These are phyloP conservation scores for Iberis pinnata DNA, from an alignment of 345 rosid genomes.

Conservation along the genomic window DNA sequence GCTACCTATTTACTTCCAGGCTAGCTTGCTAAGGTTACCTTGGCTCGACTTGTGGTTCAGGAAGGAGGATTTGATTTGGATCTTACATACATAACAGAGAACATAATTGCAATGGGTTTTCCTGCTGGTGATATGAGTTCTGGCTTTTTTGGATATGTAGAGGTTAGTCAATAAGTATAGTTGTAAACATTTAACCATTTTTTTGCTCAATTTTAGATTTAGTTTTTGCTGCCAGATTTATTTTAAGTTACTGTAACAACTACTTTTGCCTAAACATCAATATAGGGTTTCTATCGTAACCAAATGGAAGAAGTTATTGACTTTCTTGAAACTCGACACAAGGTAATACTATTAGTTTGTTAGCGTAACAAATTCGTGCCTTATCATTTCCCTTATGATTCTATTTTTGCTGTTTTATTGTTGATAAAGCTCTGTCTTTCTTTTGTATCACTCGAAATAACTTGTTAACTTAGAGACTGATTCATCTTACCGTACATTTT, in stretches of 20 bases:
- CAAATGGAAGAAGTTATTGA: slow-evolving; percentile 92
- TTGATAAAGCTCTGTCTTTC: too few species aligned
- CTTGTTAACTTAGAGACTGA: too few species aligned
- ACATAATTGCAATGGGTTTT: slow-evolving; percentile 89
- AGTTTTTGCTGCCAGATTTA: not conserved
- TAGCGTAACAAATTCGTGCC: not conserved
- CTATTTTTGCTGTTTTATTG: too few species aligned
- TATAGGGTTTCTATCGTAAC: slow-evolving; percentile 82
- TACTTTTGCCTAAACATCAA: too few species aligned
- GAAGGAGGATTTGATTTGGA: slow-evolving; percentile 91
- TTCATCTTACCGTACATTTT: too few species aligned
- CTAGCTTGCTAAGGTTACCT: not conserved
- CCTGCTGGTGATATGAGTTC: slow-evolving; percentile 96
- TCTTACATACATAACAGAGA: slow-evolving; percentile 78
- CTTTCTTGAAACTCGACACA: slow-evolving; percentile 85
- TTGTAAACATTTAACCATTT: not conserved
- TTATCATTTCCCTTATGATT: too few species aligned
- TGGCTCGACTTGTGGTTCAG: slow-evolving; percentile 32
- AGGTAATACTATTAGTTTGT: slow-evolving; percentile 36
- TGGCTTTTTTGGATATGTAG: slow-evolving; percentile 80
- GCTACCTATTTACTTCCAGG: slow-evolving; percentile 3
- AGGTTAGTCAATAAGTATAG: slow-evolving; percentile 38
- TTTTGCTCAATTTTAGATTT: not conserved
- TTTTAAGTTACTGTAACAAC: slow-evolving; percentile 2
- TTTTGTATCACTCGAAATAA: too few species aligned